Evolutionary conservation across 2,329 filamentous ascomycete genomes (phyloP), one percentile per base, ranked within the genome.

Genomic region (Onygena corvina): DNA sequence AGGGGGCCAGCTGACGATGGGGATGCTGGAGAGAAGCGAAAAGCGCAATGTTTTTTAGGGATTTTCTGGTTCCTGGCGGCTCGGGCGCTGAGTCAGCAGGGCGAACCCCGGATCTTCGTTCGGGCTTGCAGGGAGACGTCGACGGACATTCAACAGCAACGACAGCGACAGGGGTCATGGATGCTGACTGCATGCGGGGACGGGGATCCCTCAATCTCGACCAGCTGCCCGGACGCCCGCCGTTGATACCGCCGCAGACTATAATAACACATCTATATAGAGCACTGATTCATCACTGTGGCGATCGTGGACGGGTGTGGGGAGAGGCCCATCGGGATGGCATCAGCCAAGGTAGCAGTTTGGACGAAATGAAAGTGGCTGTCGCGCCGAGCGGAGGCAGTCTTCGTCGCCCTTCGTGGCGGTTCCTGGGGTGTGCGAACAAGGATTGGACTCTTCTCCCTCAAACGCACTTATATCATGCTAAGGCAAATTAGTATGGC

Each of bases 381-480:
- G 29, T 11, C 8, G n/a, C 9, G 29, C 35, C 12, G 8, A 18
- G 34, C 14, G 21, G 36, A 42, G 36, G 27, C 9, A 25, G 18
- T 16, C n/a, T 8, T 3, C 9, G 29, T 3, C 8, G 29, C 8
- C 29, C 29, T 31, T 31, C 9, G 4, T 40, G 14, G 6, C 21
- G 9, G 21, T 25, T 21, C 9, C 20, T 8, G 3, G 18, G 33
- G 33, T n/a, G 9, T 27, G 36, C 27, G 36, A 7, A 23, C 20
- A 25, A 42, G 36, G 36, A 23, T 27, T 23, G 36, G 36, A 5
- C 16, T 36, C 14, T 36, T 18, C 31, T 23, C 27, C 14, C 36
- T 42, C 36, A 42, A 42, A 42, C 36, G 12, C 36, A 42, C 36
- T 42, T 42, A 25, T 42, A 42, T 42, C 16, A 21, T 27, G 16